Evolutionary conservation across 2,329 filamentous ascomycete genomes (phyloP).

Genomic region (Fusarium verrucosum): DNA sequence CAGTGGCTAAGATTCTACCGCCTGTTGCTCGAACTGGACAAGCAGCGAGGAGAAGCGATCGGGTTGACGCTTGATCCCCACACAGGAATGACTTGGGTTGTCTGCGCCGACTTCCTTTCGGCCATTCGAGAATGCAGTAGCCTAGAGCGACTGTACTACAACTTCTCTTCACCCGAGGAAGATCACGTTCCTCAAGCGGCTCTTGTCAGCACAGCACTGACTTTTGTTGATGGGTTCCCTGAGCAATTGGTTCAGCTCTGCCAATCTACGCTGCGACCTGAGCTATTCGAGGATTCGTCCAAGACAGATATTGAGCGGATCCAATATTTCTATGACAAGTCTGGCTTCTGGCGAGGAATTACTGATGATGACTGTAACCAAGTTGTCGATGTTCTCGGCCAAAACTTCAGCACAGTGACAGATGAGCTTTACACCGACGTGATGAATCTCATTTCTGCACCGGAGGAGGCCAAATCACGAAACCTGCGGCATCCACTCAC

Average conservation of each 20-base stretch:
- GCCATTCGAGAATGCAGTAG: slow-evolving; percentile 81
- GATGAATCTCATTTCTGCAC: slow-evolving; percentile 56
- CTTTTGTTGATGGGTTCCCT: slow-evolving; percentile 76
- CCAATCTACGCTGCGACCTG: slow-evolving; percentile 71
- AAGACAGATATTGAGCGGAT: slow-evolving; percentile 78
- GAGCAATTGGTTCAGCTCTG: slow-evolving; percentile 75
- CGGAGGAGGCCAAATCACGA: slow-evolving; percentile 57
- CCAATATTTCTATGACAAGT: slow-evolving; percentile 79
- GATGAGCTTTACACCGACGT: slow-evolving; percentile 64
- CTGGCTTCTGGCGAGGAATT: slow-evolving; percentile 80
- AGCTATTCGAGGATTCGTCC: slow-evolving; percentile 78
- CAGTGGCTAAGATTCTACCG: slow-evolving; percentile 94
- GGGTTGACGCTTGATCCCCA: slow-evolving; percentile 78
- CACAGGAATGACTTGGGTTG: slow-evolving; percentile 80
- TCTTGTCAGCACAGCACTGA: slow-evolving; percentile 74
- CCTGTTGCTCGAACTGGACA: slow-evolving; percentile 85
- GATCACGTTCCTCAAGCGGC: slow-evolving; percentile 64
- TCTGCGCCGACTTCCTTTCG: slow-evolving; percentile 83
- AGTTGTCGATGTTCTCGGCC: slow-evolving; percentile 74
- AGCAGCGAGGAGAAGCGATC: slow-evolving; percentile 82
- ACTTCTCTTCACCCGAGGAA: slow-evolving; percentile 64
- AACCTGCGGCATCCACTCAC: slow-evolving; percentile 67
- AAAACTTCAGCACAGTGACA: slow-evolving; percentile 68
- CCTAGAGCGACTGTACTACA: slow-evolving; percentile 79
- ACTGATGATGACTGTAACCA: slow-evolving; percentile 81